Conservation (phyloP, 352 stramenopile species). For the Pythium coloratum region DNA sequence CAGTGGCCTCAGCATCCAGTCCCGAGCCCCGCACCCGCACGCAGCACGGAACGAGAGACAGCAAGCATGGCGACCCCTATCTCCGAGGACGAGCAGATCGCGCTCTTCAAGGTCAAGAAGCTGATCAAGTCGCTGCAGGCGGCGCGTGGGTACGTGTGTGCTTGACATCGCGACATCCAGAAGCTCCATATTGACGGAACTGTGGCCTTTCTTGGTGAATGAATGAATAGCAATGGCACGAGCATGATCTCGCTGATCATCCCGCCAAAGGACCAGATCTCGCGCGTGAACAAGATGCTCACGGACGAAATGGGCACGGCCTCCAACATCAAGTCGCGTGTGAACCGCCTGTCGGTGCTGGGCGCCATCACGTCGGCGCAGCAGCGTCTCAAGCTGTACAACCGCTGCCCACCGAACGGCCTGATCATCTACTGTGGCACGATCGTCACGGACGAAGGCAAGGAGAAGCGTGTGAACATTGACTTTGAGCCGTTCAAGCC, state of each 20-base stretch:
- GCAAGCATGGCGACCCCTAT: slow-evolving; percentile 24
- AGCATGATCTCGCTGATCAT: slow-evolving; percentile 99
- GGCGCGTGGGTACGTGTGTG: slow-evolving; percentile 56
- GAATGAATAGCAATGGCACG: slow-evolving; percentile 92
- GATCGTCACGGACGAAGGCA: slow-evolving; percentile 99
- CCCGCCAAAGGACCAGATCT: slow-evolving; percentile 98
- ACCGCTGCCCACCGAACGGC: slow-evolving; percentile 95
- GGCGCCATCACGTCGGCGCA: slow-evolving; percentile 99
- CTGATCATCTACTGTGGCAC: slow-evolving; percentile 99
- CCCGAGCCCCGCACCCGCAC: not conserved
- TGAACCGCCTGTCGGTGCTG: slow-evolving; percentile 98
- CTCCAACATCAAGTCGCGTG: slow-evolving; percentile 99
- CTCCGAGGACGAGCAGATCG: slow-evolving; percentile 92
- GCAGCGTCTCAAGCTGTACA: slow-evolving; percentile 99
- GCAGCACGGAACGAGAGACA: not conserved
- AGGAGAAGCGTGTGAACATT: slow-evolving; percentile 99
- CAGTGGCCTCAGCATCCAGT: not conserved
- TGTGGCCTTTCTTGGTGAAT: not conserved
- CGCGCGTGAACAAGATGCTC: slow-evolving; percentile 98
- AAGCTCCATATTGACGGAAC: slow-evolving; percentile 3
- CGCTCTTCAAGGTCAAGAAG: slow-evolving; percentile 99
- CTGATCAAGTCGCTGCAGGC: slow-evolving; percentile 98
- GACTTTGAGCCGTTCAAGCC: slow-evolving; percentile 99
- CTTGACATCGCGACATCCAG: not conserved
- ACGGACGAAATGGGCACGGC: slow-evolving; percentile 99